Evolutionary conservation across 257 asterid genomes (phyloP), one percentile per base, ranked within the genome.

Genomic region (Nicotiana undulata): DNA sequence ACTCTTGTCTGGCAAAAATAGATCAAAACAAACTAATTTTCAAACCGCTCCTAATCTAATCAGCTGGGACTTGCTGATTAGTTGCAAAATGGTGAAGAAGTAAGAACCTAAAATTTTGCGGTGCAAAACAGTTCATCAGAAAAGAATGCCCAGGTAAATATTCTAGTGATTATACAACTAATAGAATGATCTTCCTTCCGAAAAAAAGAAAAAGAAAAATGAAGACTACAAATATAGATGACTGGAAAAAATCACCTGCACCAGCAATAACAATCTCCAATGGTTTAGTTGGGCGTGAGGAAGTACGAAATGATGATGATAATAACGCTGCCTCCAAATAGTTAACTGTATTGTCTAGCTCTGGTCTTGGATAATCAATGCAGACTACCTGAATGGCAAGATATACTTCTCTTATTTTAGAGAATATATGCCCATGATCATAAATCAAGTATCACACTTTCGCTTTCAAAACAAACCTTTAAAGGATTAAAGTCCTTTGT

Each of bases 261-360:
- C 98, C 99, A 60, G 98, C 98, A 85, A 96, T 90, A 51, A 96
- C 92, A 70, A 94, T 85, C 86, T 96, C 90, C 86, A 96, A 83
- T 24, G 98, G 97, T 83, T 90, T 96, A 20, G 61, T 88, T 55
- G 98, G 98, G 60, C 93, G 94, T 20, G 92, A 88, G 86, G 91
- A 85, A 86, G 84, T 53, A 67, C 85, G 85, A 83, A 94, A 94
- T 1, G 90, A 58, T 13, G 99, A 90, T 79, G 99, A 95, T 84
- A 92, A 84, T 6, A 52, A 83, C 84, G 98, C 99, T 70, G 99
- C 98, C 87, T 93, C 99, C 89, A 95, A 83, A 85, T 81, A 95
- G 82, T 95, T 93, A 44, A 83, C 90, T 16, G 98, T 92, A 86
- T 88, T 88, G 5, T 93, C 99, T 79, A 95, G 84, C 83, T 90